phyloP scores from a whole-genome alignment of 352 stramenopile species.

The Blastocystis hominis region DNA sequence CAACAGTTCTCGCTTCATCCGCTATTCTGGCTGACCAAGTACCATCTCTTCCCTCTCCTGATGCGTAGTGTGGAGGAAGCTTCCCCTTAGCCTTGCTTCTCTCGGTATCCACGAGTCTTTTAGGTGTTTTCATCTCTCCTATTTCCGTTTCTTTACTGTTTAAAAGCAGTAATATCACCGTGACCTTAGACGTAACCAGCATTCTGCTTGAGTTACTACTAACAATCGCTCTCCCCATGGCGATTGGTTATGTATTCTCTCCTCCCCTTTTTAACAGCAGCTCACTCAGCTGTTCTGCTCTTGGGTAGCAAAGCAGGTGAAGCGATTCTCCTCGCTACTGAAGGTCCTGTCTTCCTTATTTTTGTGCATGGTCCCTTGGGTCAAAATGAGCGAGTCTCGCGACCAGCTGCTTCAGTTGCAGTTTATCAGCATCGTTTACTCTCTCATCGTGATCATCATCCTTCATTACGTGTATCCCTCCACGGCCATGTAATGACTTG shows the following conservation, averaged over 20 bases:
- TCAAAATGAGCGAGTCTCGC: constrained; percentile 49
- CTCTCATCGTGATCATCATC: constrained; percentile 23
- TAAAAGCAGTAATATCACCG: not conserved
- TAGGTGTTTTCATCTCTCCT: constrained; percentile 44
- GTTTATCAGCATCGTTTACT: not conserved
- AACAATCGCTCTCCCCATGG: constrained; percentile 53
- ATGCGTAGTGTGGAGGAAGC: constrained; percentile 50
- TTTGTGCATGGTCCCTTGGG: constrained; percentile 49
- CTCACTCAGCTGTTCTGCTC: not conserved
- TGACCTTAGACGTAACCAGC: constrained; percentile 9
- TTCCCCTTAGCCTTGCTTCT: constrained; percentile 25
- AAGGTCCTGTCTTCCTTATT: constrained; percentile 53
- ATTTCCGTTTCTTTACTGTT: constrained; percentile 17
- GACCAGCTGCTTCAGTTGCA: constrained; percentile 1
- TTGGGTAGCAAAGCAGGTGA: not conserved
- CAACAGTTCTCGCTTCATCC: constrained; percentile 37
- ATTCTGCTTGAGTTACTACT: constrained; percentile 48
- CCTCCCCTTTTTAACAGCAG: not conserved
- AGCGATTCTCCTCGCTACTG: not conserved
- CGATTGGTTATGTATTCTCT: constrained; percentile 34
- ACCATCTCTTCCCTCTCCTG: not conserved
- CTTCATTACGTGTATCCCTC: constrained; percentile 11
- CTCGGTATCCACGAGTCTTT: constrained; percentile 21
- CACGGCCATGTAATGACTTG: not conserved
- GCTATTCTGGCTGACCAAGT: constrained; percentile 55